Percentiles rank a stretch among this genome's conserved stretches.
Conservation (phyloP, 176 grass and related monocot species). For the Avena atlantica region DNA sequence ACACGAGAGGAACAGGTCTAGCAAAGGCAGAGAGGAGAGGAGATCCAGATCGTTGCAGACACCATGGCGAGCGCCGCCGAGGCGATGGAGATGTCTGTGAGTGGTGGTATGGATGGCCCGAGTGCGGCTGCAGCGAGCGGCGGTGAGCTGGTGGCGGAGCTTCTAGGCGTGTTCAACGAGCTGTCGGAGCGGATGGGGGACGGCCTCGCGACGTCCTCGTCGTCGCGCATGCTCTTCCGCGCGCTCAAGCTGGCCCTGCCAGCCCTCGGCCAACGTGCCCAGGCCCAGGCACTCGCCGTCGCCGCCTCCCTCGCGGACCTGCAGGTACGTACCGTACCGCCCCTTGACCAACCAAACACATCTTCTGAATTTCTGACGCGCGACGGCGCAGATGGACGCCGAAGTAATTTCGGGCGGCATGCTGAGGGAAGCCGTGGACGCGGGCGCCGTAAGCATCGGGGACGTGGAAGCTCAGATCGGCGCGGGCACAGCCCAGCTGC, state of each 20-base stretch:
- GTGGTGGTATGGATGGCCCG: too few relatives aligned
- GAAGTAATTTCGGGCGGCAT: slow-evolving; percentile 87
- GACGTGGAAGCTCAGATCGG: slow-evolving; percentile 72
- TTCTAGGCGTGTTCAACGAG: slow-evolving; percentile 80
- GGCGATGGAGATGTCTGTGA: too few relatives aligned
- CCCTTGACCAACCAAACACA: too few relatives aligned
- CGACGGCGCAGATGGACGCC: slow-evolving; percentile 73
- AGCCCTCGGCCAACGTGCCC: slow-evolving; percentile 49
- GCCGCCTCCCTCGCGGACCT: slow-evolving; percentile 79
- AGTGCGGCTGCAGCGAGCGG: slow-evolving; percentile 34
- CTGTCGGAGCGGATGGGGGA: slow-evolving; percentile 73
- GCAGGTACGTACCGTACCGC: slow-evolving; percentile 48
- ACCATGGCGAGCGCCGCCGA: too few relatives aligned
- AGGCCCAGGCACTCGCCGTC: slow-evolving; percentile 61
- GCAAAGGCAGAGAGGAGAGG: too few relatives aligned
- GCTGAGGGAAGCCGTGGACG: slow-evolving; percentile 73
- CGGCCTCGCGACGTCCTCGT: slow-evolving; percentile 64
- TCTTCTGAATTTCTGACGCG: slow-evolving; percentile 13
- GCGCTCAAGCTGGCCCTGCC: slow-evolving; percentile 79
- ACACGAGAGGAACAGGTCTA: too few relatives aligned
- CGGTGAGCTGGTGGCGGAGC: slow-evolving; percentile 79
- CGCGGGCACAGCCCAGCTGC: slow-evolving; percentile 55
- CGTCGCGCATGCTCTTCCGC: slow-evolving; percentile 74
- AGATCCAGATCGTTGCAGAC: too few relatives aligned
- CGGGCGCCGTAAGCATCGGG: slow-evolving; percentile 58